Evolutionary conservation across 2,329 filamentous ascomycete species (phyloP), one percentile per base, ranked within the genome.

Genomic region (Penicillium rolfsii): DNA sequence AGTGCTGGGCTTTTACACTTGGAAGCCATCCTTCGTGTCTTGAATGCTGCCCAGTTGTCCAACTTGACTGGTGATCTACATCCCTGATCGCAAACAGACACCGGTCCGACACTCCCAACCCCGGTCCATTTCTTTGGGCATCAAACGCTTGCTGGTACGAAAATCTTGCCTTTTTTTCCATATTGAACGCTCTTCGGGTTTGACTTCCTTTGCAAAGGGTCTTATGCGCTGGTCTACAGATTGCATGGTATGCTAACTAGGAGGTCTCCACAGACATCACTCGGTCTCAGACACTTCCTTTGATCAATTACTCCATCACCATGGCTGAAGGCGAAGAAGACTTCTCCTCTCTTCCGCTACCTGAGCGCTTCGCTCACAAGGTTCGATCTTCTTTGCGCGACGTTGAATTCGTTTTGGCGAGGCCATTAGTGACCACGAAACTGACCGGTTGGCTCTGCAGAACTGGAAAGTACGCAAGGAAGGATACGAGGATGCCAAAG

Each of bases 381-480:
- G 75, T 77, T 67, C 66, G 70, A 61, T 61, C 26, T 22, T 38
- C 22, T 41, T 36, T 22, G 28, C 35, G 38, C 40, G 35, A 35
- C 50, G 19, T 46, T 46, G 2, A 35, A 35, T 9, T 46, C 5
- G 16, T 26, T 33, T 19, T 49, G 19, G 9, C 9, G 36, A 16
- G 46, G 24, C 19, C 19, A 5, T 48, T 24, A 35, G 12, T 50
- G 48, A 43, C 43, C 19, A 46, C 28, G n/a, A 12, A 22, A 59
- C 68, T 75, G 66, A 74, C 63, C 48, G 67, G 63, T 30, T 35
- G 28, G 24, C 56, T 56, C 30, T 55, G 30, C 70, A 91, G 90
- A 87, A 91, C 73, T 99, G 95, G 95, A 99, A 99, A 84, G 93
- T 96, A 45, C 87, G 95, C 73, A 99, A 99, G 80, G 88, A 87